Evolutionary conservation across 2,329 filamentous ascomycete species (phyloP).

Genomic region (Daldinia sp.): DNA sequence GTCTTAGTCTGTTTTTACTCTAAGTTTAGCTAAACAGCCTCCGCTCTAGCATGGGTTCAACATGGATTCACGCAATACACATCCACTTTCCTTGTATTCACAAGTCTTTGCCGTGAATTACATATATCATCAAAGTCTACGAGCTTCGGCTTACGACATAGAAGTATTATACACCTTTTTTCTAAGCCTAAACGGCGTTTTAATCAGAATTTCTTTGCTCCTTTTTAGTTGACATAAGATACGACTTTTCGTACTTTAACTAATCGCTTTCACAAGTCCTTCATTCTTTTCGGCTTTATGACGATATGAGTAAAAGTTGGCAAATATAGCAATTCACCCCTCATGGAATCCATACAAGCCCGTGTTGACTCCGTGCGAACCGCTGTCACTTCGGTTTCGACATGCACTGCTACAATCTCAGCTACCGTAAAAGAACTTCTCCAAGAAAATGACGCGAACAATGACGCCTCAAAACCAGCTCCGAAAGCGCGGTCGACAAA

Average conservation of each 20-base stretch:
- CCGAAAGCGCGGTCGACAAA: constrained; percentile 51
- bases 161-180: constrained; percentile 32
- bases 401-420: constrained; percentile 64
- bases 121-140: constrained; percentile 27
- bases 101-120: constrained; percentile 7
- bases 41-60: constrained; percentile 28
- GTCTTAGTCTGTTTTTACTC: constrained; percentile 19
- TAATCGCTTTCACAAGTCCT: constrained; percentile 16
- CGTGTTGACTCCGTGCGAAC: constrained; percentile 65
- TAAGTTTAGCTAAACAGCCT: constrained; percentile 14
- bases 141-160: constrained; percentile 9
- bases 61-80: constrained; percentile 26
- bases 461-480: constrained; percentile 48
- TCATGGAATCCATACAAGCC: constrained; percentile 59
- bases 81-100: constrained; percentile 8
- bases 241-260: constrained; percentile 32
- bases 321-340: constrained; percentile 38
- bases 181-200: constrained; percentile 20
- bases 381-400: constrained; percentile 65
- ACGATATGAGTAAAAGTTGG: constrained; percentile 50
- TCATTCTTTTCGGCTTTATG: constrained; percentile 31
- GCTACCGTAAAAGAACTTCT: constrained; percentile 63
- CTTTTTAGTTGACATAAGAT: constrained; percentile 10
- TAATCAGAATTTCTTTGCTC: constrained; percentile 32
- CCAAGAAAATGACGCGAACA: constrained; percentile 47